Evolutionary conservation across 768 basidiomycete genomes (phyloP), one percentile per base, ranked within the genome.

Genomic region (Pilatotrama ljubarskyi): DNA sequence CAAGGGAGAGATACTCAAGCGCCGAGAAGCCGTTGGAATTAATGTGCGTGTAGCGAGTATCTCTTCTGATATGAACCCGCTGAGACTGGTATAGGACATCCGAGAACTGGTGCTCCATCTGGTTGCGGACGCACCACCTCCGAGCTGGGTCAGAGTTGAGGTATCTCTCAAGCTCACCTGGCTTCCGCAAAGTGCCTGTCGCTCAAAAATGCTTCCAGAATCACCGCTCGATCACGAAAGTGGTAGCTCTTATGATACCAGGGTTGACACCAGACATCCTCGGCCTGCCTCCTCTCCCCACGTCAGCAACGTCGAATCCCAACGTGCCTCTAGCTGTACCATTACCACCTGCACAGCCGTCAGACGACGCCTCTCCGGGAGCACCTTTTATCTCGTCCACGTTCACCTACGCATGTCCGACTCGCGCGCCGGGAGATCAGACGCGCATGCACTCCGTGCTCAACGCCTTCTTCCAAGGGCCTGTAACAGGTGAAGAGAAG

Each of bases 341-440:
- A 55, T 78, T 60, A 63, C 82, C 55, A 74, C 78, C 71, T 71
- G 77, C 36, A 58, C 76, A 64, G 0, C 40, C 49, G 1, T 13
- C 74, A 13, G 64, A 67, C 32, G 69, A 61, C 4, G 65, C 51
- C 4, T 55, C 67, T 1, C 46, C 53, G 1, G 70, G 72, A 24
- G 75, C 87, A 22, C 86, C 84, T 2, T 98, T 83, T 75, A 88
- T 86, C 60, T 83, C 83, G 40, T 88, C 77, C 35, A 91, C 82
- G 5, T 99, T 98, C 76, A 91, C 90, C 58, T 93, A 97, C 75
- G 94, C 93, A 14, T 93, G 91, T 63, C 96, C 95, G 0, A 95
- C 95, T 0, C 85, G 89, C 18, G 95, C 95, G 0, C 95, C 95
- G 0, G 97, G 96, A 0, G 96, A 98, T 65, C 80, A 82, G 53